phyloP scores from a whole-genome alignment of 2,329 filamentous ascomycete species.

The Colletotrichum shisoi region DNA sequence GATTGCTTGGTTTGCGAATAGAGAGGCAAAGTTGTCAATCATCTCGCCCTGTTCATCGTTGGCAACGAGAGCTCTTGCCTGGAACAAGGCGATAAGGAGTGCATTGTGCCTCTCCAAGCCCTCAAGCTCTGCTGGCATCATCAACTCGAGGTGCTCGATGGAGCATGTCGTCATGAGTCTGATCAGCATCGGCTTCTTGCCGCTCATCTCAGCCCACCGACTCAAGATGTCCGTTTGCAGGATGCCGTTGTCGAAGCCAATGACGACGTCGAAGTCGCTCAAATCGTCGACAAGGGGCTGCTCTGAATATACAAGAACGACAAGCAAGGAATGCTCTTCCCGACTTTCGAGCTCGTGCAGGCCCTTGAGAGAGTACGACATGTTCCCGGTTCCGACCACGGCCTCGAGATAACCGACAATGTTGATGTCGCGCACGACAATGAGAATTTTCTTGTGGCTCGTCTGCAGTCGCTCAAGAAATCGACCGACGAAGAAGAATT shows the following conservation, averaged over 20 bases:
- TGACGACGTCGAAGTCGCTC: constrained; percentile 58
- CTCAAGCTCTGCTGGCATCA: constrained; percentile 52
- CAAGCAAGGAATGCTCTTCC: constrained; percentile 46
- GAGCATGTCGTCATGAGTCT: constrained; percentile 60
- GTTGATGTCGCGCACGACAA: constrained; percentile 61
- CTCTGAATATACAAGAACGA: constrained; percentile 55
- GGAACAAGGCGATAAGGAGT: constrained; percentile 48
- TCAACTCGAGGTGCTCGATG: constrained; percentile 63
- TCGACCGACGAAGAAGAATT: constrained; percentile 67
- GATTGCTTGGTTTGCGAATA: constrained; percentile 58
- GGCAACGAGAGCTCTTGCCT: constrained; percentile 43
- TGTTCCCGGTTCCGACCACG: constrained; percentile 53
- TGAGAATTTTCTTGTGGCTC: constrained; percentile 58
- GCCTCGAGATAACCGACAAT: constrained; percentile 62
- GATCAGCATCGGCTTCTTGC: constrained; percentile 56
- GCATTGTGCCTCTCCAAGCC: constrained; percentile 58
- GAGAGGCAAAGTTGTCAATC: constrained; percentile 54
- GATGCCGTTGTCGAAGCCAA: constrained; percentile 64
- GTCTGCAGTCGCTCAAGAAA: constrained; percentile 58
- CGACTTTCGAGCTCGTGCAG: constrained; percentile 47
- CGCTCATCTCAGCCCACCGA: constrained; percentile 32
- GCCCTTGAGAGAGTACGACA: constrained; percentile 49
- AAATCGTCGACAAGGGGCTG: constrained; percentile 50
- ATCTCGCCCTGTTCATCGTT: constrained; percentile 43
- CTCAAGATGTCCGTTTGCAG: constrained; percentile 46